Conservation (phyloP, 2,329 filamentous ascomycete genomes). For the Cordyceps militaris region DNA sequence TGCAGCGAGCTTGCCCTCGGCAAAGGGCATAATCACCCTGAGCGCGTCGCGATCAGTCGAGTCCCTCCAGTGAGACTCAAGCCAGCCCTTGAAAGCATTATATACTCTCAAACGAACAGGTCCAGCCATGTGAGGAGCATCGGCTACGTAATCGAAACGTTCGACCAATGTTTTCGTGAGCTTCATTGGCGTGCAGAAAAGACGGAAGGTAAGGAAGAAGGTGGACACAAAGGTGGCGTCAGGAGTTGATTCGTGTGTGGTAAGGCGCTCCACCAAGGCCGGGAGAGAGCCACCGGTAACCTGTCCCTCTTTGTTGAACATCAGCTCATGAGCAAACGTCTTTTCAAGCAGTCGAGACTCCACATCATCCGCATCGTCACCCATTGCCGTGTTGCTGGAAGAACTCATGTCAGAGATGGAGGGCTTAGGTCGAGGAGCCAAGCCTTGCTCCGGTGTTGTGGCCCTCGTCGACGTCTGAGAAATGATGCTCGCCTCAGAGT, state of each 20-base stretch:
- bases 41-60: slow-evolving; percentile 73
- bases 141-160: slow-evolving; percentile 84
- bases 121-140: slow-evolving; percentile 63
- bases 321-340: slow-evolving; percentile 83
- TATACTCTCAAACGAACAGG: slow-evolving; percentile 87
- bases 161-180: slow-evolving; percentile 80
- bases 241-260: slow-evolving; percentile 85
- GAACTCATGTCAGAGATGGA: slow-evolving; percentile 64
- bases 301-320: slow-evolving; percentile 90
- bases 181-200: slow-evolving; percentile 76
- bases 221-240: slow-evolving; percentile 88
- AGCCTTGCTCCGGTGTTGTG: slow-evolving; percentile 68
- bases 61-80: slow-evolving; percentile 91
- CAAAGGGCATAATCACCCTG: slow-evolving; percentile 70
- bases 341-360: slow-evolving; percentile 84
- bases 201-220: slow-evolving; percentile 92
- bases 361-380: slow-evolving; percentile 70
- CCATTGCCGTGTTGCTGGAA: slow-evolving; percentile 56
- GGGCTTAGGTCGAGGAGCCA: slow-evolving; percentile 49
- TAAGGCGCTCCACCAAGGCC: slow-evolving; percentile 89
- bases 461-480: slow-evolving; percentile 82
- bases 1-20: slow-evolving; percentile 60
- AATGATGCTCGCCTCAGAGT: slow-evolving; percentile 71
- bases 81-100: slow-evolving; percentile 95
- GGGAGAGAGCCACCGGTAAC: slow-evolving; percentile 88